Conservation (phyloP, 2,329 filamentous ascomycete genomes). For the Pseudogymnoascus sp. region DNA sequence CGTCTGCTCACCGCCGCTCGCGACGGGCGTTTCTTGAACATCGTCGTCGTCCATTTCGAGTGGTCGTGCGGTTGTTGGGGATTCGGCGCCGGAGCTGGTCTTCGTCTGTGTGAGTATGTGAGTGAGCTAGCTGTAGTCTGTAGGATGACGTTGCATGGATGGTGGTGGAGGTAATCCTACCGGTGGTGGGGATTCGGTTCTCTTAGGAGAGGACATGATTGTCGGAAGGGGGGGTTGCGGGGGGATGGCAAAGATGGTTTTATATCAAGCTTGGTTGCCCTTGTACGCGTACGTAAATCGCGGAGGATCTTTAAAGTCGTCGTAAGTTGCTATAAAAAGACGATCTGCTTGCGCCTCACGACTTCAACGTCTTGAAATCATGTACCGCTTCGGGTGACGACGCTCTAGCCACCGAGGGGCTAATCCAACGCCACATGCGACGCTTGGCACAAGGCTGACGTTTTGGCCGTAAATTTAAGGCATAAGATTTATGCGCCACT, state of each 20-base stretch:
- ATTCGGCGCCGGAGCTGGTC: constrained; percentile 47
- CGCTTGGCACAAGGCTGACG: constrained; percentile 7
- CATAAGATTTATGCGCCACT: neutral
- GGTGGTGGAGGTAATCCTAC: neutral
- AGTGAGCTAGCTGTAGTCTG: constrained; percentile 14
- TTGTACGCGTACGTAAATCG: neutral
- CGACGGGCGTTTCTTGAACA: constrained; percentile 50
- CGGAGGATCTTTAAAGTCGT: neutral
- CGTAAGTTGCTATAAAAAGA: constrained; percentile 4
- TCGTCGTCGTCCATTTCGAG: constrained; percentile 68
- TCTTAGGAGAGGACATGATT: constrained; percentile 12
- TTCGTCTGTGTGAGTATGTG: constrained; percentile 37
- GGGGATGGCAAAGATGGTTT: neutral
- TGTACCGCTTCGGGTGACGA: constrained; percentile 9
- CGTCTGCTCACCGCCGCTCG: constrained; percentile 35
- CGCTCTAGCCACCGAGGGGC: constrained; percentile 12
- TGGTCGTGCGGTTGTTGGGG: constrained; percentile 58
- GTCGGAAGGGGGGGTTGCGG: neutral
- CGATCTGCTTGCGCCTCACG: neutral
- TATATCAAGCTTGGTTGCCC: neutral
- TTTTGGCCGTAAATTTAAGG: neutral
- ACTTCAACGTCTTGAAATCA: constrained; percentile 3
- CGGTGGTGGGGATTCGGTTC: constrained; percentile 13
- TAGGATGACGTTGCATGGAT: constrained; percentile 12
- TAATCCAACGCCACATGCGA: constrained; percentile 6